Evolutionary conservation across 2,329 filamentous ascomycete species (phyloP).

Genomic region (Cercospora brassicicola): DNA sequence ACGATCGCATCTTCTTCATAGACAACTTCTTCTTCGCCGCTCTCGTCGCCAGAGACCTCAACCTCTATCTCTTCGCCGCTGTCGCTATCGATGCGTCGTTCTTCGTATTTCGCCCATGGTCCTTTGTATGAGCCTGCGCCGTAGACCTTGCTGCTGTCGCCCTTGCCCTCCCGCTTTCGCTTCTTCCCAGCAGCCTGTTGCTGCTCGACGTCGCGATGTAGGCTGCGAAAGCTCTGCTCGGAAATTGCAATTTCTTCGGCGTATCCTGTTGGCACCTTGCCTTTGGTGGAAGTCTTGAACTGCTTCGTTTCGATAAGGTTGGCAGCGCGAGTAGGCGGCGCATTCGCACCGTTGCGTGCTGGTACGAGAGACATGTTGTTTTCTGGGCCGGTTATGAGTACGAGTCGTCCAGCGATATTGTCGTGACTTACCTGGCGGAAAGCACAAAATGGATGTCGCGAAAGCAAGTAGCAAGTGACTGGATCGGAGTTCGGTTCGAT

Average conservation of each 20-base stretch:
- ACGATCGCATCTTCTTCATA: conserved; percentile 73
- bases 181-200: conserved; percentile 60
- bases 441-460: background rate
- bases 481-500: background rate
- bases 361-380: conserved; percentile 37
- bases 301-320: conserved; percentile 31
- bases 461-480: background rate
- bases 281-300: conserved; percentile 42
- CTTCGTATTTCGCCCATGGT: conserved; percentile 85
- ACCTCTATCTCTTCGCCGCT: conserved; percentile 72
- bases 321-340: conserved; percentile 33
- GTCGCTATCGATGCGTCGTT: conserved; percentile 69
- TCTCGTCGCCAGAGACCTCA: conserved; percentile 69
- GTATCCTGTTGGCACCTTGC: conserved; percentile 67
- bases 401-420: background rate
- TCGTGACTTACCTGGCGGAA: conserved; percentile 24
- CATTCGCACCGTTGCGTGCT: conserved; percentile 39
- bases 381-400: conserved; percentile 17
- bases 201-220: conserved; percentile 75
- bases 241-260: conserved; percentile 87
- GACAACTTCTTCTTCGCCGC: conserved; percentile 72
- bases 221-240: conserved; percentile 83
- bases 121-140: conserved; percentile 87
- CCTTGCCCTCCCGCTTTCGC: conserved; percentile 79
- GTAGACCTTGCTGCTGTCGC: conserved; percentile 78